Conservation (phyloP, 2,329 filamentous ascomycete species). For the Penicillium fuscoglaucum region DNA sequence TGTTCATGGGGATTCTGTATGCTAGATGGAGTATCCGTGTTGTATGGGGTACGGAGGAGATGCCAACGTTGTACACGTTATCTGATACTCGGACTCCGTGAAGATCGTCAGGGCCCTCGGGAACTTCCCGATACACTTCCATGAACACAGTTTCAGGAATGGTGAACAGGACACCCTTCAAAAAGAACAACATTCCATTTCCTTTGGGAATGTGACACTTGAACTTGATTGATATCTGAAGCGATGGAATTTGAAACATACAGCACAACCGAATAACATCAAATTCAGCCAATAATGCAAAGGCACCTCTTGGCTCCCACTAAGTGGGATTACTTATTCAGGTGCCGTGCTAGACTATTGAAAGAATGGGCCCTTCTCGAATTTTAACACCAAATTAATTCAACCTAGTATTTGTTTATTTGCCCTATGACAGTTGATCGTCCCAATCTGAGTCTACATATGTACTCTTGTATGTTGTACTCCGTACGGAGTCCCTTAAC, state of each 20-base stretch:
- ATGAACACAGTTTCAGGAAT: not conserved
- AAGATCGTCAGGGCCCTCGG: not conserved
- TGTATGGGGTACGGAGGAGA: not conserved
- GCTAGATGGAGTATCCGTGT: not conserved
- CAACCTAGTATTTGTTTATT: not conserved
- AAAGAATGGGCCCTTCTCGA: constrained; percentile 3
- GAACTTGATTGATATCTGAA: too few relatives aligned
- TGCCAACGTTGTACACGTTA: not conserved
- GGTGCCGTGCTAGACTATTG: not conserved
- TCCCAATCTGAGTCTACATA: not conserved
- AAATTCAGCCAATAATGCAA: not conserved
- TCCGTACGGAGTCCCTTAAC: not conserved
- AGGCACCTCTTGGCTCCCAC: not conserved
- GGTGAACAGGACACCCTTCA: not conserved
- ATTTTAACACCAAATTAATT: not conserved
- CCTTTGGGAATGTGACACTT: not conserved
- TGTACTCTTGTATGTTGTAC: not conserved
- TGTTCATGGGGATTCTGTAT: not conserved
- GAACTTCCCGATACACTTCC: not conserved
- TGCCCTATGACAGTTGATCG: not conserved
- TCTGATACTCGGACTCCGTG: not conserved
- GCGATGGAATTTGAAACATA: not conserved
- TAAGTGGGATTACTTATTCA: not conserved
- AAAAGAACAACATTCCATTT: not conserved
- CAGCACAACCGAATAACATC: not conserved